These are phyloP conservation scores for Colletotrichum sublineola DNA, from an alignment of 2,329 filamentous ascomycete species.

Conservation along the genomic window DNA sequence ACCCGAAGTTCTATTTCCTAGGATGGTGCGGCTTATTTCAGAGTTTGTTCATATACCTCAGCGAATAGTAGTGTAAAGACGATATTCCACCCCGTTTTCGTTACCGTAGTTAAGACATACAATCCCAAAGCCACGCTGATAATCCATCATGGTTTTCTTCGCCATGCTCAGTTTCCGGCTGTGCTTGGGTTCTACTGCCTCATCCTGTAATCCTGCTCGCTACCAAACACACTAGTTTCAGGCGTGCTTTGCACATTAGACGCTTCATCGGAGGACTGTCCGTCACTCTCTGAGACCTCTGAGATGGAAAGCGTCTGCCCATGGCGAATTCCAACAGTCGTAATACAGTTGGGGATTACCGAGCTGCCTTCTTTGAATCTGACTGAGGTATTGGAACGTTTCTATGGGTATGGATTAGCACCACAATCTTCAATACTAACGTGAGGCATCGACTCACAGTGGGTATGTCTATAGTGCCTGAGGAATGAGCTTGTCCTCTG, in stretches of 20 bases:
- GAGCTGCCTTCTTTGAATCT: background rate
- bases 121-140: background rate
- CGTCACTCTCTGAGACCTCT: background rate
- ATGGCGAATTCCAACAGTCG: background rate
- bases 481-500: background rate
- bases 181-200: background rate
- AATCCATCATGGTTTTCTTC: too few species aligned
- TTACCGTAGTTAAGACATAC: background rate
- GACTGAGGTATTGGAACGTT: background rate
- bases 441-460: background rate
- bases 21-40: background rate
- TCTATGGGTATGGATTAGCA: background rate
- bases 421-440: background rate
- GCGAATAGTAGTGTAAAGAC: too few species aligned
- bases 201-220: background rate
- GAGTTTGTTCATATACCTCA: background rate
- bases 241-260: background rate
- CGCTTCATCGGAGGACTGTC: background rate
- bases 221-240: background rate
- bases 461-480: background rate
- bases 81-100: background rate
- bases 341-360: background rate
- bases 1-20: background rate
- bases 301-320: background rate
- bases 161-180: background rate